phyloP scores from a whole-genome alignment of 306 rosid genomes.

The Abrus pulchellus region DNA sequence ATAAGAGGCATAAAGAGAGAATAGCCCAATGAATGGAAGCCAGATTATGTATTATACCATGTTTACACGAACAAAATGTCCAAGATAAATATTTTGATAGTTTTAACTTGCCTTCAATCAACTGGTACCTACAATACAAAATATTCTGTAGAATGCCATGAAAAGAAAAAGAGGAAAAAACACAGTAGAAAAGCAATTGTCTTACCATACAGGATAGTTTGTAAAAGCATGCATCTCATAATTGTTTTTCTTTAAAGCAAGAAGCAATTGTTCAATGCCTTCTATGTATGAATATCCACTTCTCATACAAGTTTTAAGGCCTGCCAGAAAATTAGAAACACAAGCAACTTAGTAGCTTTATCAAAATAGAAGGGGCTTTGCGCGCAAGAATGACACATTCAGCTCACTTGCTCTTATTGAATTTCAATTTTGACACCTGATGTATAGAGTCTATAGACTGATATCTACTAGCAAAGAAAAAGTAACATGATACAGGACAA shows the following conservation, averaged over 20 bases:
- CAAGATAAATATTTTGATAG: conserved; percentile 85
- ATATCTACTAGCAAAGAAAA: conserved; percentile 23
- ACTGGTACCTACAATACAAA: conserved; percentile 72
- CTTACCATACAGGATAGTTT: conserved; percentile 91
- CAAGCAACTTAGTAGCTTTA: conserved; percentile 38
- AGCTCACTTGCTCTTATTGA: conserved; percentile 12
- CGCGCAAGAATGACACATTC: conserved; percentile 18
- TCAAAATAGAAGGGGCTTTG: conserved; percentile 20
- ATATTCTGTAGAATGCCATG: conserved; percentile 21
- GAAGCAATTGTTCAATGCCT: conserved; percentile 84
- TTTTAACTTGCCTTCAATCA: conserved; percentile 83
- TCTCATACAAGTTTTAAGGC: conserved; percentile 83
- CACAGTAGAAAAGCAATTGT: conserved; percentile 27
- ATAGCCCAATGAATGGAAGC: conserved; percentile 24
- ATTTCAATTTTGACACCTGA: conserved; percentile 32
- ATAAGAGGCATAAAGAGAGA: conserved; percentile 20
- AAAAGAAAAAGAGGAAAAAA: conserved; percentile 44
- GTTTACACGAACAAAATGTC: conserved; percentile 89
- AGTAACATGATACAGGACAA: not conserved
- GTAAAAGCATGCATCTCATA: conserved; percentile 98
- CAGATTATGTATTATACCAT: conserved; percentile 56
- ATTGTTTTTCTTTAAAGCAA: conserved; percentile 67
- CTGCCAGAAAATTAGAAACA: conserved; percentile 57
- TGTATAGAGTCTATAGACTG: conserved; percentile 1
- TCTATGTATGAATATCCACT: conserved; percentile 79